Conservation (phyloP, 73 alveolate species). For the Tetrahymena elliotti region DNA sequence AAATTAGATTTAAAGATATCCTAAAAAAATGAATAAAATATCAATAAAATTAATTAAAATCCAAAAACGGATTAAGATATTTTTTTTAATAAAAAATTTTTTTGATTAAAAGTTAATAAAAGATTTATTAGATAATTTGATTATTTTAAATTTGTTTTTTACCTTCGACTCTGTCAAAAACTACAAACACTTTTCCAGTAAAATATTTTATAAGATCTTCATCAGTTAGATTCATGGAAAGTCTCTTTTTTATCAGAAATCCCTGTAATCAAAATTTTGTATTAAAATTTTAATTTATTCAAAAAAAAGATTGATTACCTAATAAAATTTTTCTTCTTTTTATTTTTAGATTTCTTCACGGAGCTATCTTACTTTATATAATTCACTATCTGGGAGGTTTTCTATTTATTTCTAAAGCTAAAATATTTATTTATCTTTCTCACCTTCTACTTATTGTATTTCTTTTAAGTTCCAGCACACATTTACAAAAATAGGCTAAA, state of each 20-base stretch:
- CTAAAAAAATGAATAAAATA: too few relatives aligned
- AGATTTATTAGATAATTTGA: too few relatives aligned
- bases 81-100: too few relatives aligned
- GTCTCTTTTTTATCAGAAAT: background rate
- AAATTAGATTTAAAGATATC: too few relatives aligned
- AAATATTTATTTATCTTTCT: background rate
- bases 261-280: background rate
- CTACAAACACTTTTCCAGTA: background rate
- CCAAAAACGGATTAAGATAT: background rate
- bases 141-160: background rate
- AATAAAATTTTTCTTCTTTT: background rate
- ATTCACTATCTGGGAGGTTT: background rate
- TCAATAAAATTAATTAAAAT: too few relatives aligned
- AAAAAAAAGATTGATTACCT: background rate
- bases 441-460: background rate
- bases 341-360: background rate
- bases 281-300: background rate
- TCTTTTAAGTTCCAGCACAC: background rate
- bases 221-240: background rate
- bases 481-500: background rate
- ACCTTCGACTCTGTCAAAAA: background rate
- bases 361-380: background rate
- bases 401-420: background rate
- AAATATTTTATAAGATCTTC: background rate
- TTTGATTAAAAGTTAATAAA: too few relatives aligned